A percentile compares a stretch with the other conserved stretches of the same genome.
phyloP scores from a whole-genome alignment of 2,329 filamentous ascomycete genomes.

The Cyphellophora attinorum region DNA sequence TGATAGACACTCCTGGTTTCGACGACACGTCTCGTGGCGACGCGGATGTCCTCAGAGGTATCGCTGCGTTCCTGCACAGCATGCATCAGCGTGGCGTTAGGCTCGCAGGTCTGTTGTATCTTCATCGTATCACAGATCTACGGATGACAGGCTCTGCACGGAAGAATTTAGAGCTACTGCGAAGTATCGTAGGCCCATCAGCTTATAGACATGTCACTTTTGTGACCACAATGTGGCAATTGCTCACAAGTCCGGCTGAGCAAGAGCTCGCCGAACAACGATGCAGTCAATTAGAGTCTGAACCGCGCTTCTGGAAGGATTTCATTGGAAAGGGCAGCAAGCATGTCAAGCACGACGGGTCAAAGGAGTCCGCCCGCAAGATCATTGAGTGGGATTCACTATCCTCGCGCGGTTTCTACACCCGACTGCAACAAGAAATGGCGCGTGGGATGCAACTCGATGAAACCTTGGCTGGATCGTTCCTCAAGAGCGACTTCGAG shows the following conservation, averaged over 20 bases:
- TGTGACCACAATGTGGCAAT: constrained; percentile 10
- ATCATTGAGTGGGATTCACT: not conserved
- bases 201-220: constrained; percentile 4
- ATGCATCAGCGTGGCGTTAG: not conserved
- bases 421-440: not conserved
- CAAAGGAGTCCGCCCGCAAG: not conserved
- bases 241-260: not conserved
- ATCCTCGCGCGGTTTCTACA: not conserved
- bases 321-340: not conserved
- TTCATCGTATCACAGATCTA: not conserved
- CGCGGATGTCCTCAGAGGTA: constrained; percentile 5
- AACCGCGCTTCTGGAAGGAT: not conserved
- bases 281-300: not conserved
- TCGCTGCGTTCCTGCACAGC: constrained; percentile 2
- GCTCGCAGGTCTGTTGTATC: constrained; percentile 1
- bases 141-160: not conserved
- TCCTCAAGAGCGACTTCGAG: not conserved
- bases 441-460: not conserved
- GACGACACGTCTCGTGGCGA: constrained; percentile 8
- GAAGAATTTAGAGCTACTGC: constrained; percentile 7
- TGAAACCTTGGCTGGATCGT: not conserved
- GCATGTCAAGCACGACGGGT: not conserved
- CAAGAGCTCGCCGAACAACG: not conserved
- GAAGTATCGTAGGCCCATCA: constrained; percentile 6
- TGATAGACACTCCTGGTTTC: constrained; percentile 15